Conservation (phyloP, 2,329 filamentous ascomycete genomes). For the Nemania bipapillata region DNA sequence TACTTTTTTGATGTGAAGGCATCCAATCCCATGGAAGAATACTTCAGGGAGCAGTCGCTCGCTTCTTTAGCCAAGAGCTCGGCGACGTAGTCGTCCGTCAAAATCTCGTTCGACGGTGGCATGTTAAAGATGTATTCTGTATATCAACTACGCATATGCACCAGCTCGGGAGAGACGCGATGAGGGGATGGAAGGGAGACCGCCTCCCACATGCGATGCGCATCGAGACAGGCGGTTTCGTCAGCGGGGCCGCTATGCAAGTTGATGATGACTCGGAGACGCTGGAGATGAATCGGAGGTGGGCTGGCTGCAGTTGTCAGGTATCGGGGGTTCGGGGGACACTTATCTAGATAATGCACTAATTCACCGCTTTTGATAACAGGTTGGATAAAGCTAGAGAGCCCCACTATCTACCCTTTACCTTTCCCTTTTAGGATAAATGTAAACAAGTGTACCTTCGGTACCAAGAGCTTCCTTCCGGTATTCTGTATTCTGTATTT, state of each 20-base stretch:
- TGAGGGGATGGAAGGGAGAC: not conserved
- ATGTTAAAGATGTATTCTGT: constrained; percentile 34
- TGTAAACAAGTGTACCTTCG: constrained; percentile 55
- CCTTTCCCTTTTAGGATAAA: constrained; percentile 50
- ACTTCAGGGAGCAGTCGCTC: constrained; percentile 75
- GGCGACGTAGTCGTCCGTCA: constrained; percentile 83
- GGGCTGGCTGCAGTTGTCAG: too few species aligned
- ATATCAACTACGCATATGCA: too few species aligned
- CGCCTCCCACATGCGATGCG: constrained; percentile 14
- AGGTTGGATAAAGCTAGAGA: not conserved
- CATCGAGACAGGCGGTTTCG: constrained; percentile 19
- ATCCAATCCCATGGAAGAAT: constrained; percentile 78
- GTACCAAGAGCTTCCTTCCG: too few species aligned
- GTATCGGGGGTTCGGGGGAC: too few species aligned
- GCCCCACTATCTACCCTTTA: constrained; percentile 2
- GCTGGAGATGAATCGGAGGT: not conserved
- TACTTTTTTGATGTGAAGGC: constrained; percentile 67
- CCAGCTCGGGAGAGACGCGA: not conserved
- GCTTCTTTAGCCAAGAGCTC: constrained; percentile 83
- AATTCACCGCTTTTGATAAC: not conserved
- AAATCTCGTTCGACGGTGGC: constrained; percentile 54
- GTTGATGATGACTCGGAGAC: not conserved
- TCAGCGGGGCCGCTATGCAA: constrained; percentile 25
- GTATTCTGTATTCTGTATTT: too few species aligned
- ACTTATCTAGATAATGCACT: not conserved